Evolutionary conservation across 306 rosid species (phyloP).

Genomic region (Canavalia gladiata): DNA sequence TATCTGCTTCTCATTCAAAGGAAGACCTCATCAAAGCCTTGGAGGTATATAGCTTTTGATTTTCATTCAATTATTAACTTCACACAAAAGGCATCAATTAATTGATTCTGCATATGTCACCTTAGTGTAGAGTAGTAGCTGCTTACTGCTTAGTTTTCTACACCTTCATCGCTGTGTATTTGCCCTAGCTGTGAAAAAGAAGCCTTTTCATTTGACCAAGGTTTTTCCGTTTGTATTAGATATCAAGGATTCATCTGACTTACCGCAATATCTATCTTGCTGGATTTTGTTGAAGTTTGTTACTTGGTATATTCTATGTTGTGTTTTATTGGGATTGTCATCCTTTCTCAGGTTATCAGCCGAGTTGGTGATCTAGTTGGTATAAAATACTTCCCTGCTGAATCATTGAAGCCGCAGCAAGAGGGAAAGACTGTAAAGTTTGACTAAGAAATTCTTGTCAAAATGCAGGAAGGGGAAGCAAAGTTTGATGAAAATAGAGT

Average conservation of each 20-base stretch:
- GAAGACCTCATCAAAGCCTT: slow-evolving; percentile 80
- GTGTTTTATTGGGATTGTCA: slow-evolving; percentile 5
- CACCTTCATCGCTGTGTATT: neutral
- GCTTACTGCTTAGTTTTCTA: neutral
- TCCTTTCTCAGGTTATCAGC: slow-evolving; percentile 64
- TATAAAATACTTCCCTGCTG: slow-evolving; percentile 83
- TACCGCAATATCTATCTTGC: neutral
- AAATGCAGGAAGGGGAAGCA: neutral
- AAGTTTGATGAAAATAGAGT: slow-evolving; percentile 21
- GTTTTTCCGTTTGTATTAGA: neutral
- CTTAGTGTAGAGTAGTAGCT: neutral
- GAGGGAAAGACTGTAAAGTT: slow-evolving; percentile 39
- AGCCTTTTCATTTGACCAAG: neutral
- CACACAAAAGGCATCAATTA: neutral
- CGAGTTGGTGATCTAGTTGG: slow-evolving; percentile 79
- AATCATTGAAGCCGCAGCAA: slow-evolving; percentile 59
- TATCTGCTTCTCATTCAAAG: slow-evolving; percentile 82
- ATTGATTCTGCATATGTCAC: neutral
- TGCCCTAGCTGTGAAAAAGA: neutral
- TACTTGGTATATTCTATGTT: slow-evolving; percentile 3
- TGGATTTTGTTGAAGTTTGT: neutral
- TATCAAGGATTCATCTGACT: neutral
- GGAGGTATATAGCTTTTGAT: slow-evolving; percentile 56
- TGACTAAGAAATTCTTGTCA: slow-evolving; percentile 22
- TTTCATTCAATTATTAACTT: neutral